Conservation (phyloP, 345 rosid genomes). For the Mallotus nudiflorus region DNA sequence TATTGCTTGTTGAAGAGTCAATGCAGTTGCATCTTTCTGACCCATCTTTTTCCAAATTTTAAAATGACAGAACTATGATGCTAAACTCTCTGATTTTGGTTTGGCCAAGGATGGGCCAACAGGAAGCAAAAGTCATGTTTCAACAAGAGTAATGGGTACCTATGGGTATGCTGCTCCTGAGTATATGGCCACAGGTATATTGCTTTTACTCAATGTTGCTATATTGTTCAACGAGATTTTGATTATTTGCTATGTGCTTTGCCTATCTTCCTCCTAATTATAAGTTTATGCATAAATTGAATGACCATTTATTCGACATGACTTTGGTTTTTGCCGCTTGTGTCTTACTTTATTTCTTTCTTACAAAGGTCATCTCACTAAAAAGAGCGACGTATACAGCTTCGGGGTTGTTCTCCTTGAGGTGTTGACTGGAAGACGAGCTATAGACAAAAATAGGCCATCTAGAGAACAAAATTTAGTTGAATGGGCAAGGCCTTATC, state of each 20-base stretch:
- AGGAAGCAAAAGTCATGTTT: conserved; percentile 34
- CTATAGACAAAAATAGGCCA: conserved; percentile 34
- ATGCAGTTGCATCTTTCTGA: neutral
- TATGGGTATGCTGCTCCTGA: conserved; percentile 40
- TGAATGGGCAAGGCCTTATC: conserved; percentile 39
- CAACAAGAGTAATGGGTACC: conserved; percentile 40
- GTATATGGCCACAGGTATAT: conserved; percentile 36
- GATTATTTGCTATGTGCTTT: too few relatives aligned
- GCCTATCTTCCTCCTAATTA: neutral
- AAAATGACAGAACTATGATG: conserved; percentile 25
- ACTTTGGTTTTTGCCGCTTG: too few relatives aligned
- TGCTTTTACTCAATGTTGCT: neutral
- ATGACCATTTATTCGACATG: neutral
- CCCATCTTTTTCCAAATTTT: too few relatives aligned
- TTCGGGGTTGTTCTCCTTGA: conserved; percentile 38
- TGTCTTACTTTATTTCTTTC: neutral
- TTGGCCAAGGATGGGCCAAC: conserved; percentile 39
- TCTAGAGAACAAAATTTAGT: conserved; percentile 29
- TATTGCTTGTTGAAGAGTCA: neutral
- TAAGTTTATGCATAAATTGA: neutral
- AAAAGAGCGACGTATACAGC: conserved; percentile 33
- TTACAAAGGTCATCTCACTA: conserved; percentile 32
- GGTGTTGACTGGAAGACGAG: conserved; percentile 33
- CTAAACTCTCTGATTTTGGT: conserved; percentile 39
- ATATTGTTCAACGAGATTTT: neutral